phyloP scores from a whole-genome alignment of 2,329 filamentous ascomycete species.

The Penicillium sp. region DNA sequence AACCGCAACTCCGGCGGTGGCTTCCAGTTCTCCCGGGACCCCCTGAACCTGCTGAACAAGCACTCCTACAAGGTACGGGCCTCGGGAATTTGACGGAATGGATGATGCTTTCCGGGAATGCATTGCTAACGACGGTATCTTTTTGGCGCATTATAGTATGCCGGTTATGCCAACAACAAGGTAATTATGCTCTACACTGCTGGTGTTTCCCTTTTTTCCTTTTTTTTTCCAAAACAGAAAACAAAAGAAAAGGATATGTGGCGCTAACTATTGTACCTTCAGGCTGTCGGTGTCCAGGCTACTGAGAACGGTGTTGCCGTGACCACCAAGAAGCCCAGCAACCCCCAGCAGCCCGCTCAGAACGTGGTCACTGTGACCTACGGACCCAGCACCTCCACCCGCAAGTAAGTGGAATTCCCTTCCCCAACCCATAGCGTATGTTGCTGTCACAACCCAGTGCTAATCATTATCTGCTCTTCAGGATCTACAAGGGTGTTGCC shows the following conservation, averaged over 20 bases:
- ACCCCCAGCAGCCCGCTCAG: conserved; percentile 70
- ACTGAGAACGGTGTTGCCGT: conserved; percentile 76
- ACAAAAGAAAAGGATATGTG: too few species aligned
- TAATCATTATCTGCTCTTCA: conserved; percentile 37
- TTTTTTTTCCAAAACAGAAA: too few species aligned
- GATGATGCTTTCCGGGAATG: conserved; percentile 17
- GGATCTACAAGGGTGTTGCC: conserved; percentile 87
- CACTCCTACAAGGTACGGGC: conserved; percentile 77
- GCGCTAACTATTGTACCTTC: conserved; percentile 11
- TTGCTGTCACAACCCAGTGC: conserved; percentile 5
- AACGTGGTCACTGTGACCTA: conserved; percentile 65
- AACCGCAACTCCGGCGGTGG: conserved; percentile 81
- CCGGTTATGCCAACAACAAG: conserved; percentile 92
- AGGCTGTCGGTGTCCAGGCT: conserved; percentile 80
- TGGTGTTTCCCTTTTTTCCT: too few species aligned
- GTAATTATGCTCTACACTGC: conserved; percentile 50
- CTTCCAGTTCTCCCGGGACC: conserved; percentile 89
- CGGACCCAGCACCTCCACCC: conserved; percentile 69
- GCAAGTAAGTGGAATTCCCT: conserved; percentile 65
- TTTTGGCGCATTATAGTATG: conserved; percentile 60
- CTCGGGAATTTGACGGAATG: background rate
- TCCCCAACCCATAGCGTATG: background rate
- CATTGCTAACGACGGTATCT: conserved; percentile 22
- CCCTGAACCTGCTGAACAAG: conserved; percentile 88
- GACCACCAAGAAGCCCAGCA: conserved; percentile 78